These are phyloP conservation scores for Rusavskia elegans DNA, from an alignment of 495 filamentous ascomycete genomes.

Conservation along the genomic window DNA sequence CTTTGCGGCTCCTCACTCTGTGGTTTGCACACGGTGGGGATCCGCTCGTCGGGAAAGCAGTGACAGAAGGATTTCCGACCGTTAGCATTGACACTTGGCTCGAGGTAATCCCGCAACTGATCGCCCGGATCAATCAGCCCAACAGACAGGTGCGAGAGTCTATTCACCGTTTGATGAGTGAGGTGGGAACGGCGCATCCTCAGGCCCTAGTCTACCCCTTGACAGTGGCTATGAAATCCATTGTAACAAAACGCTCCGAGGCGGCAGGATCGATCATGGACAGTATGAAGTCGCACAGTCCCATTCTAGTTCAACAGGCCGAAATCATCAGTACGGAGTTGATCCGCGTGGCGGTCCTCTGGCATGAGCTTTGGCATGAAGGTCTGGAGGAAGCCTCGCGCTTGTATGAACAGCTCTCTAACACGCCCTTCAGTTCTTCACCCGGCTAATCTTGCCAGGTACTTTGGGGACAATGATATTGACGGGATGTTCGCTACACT, in stretches of 20 bases:
- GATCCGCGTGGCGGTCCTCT: constrained; percentile 88
- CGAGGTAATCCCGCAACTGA: constrained; percentile 91
- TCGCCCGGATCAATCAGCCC: constrained; percentile 92
- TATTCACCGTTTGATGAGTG: constrained; percentile 77
- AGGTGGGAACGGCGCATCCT: constrained; percentile 85
- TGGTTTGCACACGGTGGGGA: constrained; percentile 93
- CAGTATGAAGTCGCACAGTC: constrained; percentile 87
- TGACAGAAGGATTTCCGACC: constrained; percentile 76
- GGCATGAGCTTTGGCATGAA: constrained; percentile 99
- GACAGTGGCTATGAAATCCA: constrained; percentile 95
- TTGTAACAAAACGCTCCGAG: constrained; percentile 58
- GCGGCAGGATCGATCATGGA: constrained; percentile 91
- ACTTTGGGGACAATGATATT: constrained; percentile 90
- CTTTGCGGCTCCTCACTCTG: constrained; percentile 74
- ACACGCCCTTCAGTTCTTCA: not conserved
- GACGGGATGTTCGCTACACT: constrained; percentile 92
- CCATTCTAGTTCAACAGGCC: constrained; percentile 87
- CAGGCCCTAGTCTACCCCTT: constrained; percentile 99
- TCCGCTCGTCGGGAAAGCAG: constrained; percentile 67
- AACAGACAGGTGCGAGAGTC: constrained; percentile 70
- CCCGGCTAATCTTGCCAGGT: constrained; percentile 15
- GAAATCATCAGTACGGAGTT: constrained; percentile 87
- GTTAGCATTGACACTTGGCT: constrained; percentile 97
- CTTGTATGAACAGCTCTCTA: constrained; percentile 27
- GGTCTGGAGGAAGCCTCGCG: constrained; percentile 94